Evolutionary conservation across 1,284 basidiomycete genomes (phyloP), one percentile per base, ranked within the genome.

Genomic region (Ganoderma meredithae): DNA sequence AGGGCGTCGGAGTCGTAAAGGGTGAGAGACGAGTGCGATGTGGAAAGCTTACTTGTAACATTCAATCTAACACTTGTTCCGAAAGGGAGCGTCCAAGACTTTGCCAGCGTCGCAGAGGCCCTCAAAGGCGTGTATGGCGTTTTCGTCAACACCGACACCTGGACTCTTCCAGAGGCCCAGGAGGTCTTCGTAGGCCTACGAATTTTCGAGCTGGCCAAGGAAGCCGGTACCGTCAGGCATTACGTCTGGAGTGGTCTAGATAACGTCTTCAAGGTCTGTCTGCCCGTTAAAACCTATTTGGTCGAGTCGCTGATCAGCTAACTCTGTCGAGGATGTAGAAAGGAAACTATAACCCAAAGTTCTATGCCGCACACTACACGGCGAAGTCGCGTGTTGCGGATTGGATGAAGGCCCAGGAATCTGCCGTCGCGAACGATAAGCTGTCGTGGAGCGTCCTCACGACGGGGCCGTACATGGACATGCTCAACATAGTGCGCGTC

Each of bases 221-320:
- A 81, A 43, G 77, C 73, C 1, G 73, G 75, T 12, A 74, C 79
- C 19, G 73, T 85, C 58, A 76, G 78, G 40, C 85, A 86, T 68
- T 83, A 83, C 65, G 76, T 86, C 25, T 86, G 82, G 82, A 84
- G 83, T 70, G 81, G 77, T 63, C 76, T 86, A 6, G 82, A 83
- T 64, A 84, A 85, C 69, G 74, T 76, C 8, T 78, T 77, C 67
- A 85, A 85, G 80, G 84, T 84, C 77, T 79, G 64, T 27, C 6
- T 9, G 22, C 27, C 13, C 2, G 36, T 40, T 10, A n/a, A n/a
- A 4, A 52, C 10, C 22, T 52, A 13, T 9, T 52, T 22, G 47
- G 25, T 19, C 15, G 19, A 27, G 39, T 39, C 5, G 27, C 3
- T 25, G 36, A 39, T 17, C 27, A 33, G 9, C 5, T 1, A 17